A percentile compares a stretch with the other conserved stretches of the same genome.
Conservation (phyloP, 2,329 filamentous ascomycete species). For the Fusarium caatingaense region DNA sequence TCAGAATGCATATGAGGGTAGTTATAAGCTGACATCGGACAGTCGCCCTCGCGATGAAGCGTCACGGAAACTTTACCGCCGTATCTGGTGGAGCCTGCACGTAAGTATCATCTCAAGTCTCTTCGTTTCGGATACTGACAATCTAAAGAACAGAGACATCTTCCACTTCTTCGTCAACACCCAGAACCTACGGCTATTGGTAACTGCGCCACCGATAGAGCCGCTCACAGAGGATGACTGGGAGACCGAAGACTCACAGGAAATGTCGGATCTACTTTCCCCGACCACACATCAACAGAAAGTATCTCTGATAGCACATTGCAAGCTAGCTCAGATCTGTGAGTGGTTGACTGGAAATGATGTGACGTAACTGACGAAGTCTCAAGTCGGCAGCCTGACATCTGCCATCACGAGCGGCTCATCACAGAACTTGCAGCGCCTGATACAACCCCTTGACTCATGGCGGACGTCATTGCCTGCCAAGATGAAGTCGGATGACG, state of each 20-base stretch:
- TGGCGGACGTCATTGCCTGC: neutral
- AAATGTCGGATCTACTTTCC: neutral
- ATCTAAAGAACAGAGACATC: neutral
- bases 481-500: neutral
- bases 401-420: neutral
- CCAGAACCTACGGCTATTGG: neutral
- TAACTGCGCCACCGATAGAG: neutral
- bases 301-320: constrained; percentile 10
- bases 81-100: constrained; percentile 38
- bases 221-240: constrained; percentile 19
- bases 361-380: neutral
- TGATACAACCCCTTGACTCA: neutral
- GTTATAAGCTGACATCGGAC: too few species aligned
- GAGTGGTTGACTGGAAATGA: too few species aligned
- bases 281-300: constrained; percentile 6
- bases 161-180: constrained; percentile 30
- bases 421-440: neutral
- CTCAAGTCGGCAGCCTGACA: neutral
- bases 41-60: constrained; percentile 8
- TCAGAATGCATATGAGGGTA: too few species aligned
- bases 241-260: constrained; percentile 11
- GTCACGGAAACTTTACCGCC: constrained; percentile 3
- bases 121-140: accelerated
- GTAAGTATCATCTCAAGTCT: neutral
- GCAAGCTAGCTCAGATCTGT: constrained; percentile 23